Evolutionary conservation across 169 alveolate genomes (phyloP).

Genomic region (Eimeria tenella): DNA sequence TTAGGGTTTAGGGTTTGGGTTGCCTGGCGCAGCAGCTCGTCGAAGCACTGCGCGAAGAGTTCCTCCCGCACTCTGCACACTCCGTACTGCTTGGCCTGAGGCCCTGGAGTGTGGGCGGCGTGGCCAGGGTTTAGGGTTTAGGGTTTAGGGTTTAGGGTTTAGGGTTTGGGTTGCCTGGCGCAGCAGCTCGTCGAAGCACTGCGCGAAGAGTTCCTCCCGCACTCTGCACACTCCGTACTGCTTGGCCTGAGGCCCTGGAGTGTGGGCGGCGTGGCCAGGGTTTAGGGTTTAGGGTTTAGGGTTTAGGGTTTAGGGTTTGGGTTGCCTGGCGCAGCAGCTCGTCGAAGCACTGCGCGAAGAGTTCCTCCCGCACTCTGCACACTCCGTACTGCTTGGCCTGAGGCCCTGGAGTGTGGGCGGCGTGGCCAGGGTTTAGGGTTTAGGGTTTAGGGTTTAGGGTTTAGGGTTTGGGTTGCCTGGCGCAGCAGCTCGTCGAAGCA

Average conservation of each 20-base stretch:
- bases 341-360: slow-evolving; percentile 95
- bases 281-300: background rate
- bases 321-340: slow-evolving; percentile 92
- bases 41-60: slow-evolving; percentile 94
- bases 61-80: slow-evolving; percentile 95
- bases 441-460: background rate
- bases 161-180: slow-evolving; percentile 83
- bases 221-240: slow-evolving; percentile 96
- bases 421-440: too few species aligned
- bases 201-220: slow-evolving; percentile 93
- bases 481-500: slow-evolving; percentile 96
- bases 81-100: slow-evolving; percentile 95
- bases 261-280: background rate
- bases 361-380: slow-evolving; percentile 95
- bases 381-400: slow-evolving; percentile 94
- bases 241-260: slow-evolving; percentile 80
- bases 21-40: slow-evolving; percentile 94
- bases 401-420: too few species aligned
- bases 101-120: too few species aligned
- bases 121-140: slow-evolving; percentile 25
- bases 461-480: slow-evolving; percentile 80
- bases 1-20: background rate
- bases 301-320: background rate
- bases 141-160: slow-evolving; percentile 22
- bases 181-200: slow-evolving; percentile 95